Evolutionary conservation across 257 asterid species (phyloP).

Genomic region (Capsicum rhomboideum): DNA sequence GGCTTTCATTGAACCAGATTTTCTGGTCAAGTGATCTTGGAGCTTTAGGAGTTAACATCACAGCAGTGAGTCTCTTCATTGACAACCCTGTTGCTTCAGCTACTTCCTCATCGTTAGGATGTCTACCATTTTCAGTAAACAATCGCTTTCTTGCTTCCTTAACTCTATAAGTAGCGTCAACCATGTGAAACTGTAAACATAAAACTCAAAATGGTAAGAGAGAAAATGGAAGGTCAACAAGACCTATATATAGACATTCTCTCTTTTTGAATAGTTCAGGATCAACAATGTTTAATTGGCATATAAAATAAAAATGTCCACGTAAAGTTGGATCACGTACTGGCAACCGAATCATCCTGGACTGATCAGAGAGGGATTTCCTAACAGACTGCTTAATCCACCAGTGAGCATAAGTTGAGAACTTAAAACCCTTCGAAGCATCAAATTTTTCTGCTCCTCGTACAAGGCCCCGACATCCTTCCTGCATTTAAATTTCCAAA

Average conservation of each 20-base stretch:
- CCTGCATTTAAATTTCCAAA: slow-evolving; percentile 38
- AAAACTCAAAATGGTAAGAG: not conserved
- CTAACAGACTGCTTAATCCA: slow-evolving; percentile 95
- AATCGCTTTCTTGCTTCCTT: slow-evolving; percentile 88
- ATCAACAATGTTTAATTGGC: not conserved
- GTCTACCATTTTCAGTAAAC: slow-evolving; percentile 57
- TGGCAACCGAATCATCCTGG: slow-evolving; percentile 58
- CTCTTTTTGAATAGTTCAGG: not conserved
- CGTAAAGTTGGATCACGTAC: slow-evolving; percentile 24
- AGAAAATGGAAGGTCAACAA: not conserved
- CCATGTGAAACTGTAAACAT: slow-evolving; percentile 71
- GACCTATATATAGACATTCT: not conserved
- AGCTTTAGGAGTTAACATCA: slow-evolving; percentile 74
- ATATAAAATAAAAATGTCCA: not conserved
- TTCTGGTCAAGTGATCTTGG: slow-evolving; percentile 95
- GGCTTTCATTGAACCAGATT: slow-evolving; percentile 59
- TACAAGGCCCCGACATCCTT: slow-evolving; percentile 95
- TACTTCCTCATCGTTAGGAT: slow-evolving; percentile 62
- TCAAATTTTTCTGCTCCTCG: slow-evolving; percentile 93
- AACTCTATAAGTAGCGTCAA: slow-evolving; percentile 83
- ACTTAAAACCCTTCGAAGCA: slow-evolving; percentile 88
- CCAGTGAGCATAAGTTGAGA: slow-evolving; percentile 97
- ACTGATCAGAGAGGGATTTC: slow-evolving; percentile 63
- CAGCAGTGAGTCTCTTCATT: slow-evolving; percentile 79
- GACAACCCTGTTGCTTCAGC: slow-evolving; percentile 84